Conservation (phyloP, 2,329 filamentous ascomycete species). For the Pseudogymnoascus sp. region DNA sequence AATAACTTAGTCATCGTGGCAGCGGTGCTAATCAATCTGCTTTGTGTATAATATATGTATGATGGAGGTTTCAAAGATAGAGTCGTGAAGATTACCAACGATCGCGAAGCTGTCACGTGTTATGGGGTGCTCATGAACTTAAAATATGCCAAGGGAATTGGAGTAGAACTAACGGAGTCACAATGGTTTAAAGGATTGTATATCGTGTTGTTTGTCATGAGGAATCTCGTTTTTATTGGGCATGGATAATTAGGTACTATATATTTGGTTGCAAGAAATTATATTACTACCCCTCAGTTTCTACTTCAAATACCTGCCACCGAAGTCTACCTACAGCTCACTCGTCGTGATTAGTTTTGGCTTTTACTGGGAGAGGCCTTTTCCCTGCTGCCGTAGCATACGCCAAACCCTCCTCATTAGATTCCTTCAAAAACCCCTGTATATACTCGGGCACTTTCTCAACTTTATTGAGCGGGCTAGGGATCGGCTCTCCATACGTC, state of each 20-base stretch:
- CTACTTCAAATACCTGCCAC: neutral
- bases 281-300: neutral
- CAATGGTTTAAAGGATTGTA: neutral
- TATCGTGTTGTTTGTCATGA: neutral
- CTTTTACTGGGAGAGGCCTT: neutral
- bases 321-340: neutral
- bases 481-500: slow-evolving; percentile 39
- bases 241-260: neutral
- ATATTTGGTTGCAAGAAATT: neutral
- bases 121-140: slow-evolving; percentile 6
- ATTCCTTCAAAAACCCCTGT: slow-evolving; percentile 39
- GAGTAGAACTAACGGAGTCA: neutral
- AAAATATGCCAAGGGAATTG: neutral
- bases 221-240: neutral
- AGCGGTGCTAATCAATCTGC: neutral
- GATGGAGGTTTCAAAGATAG: neutral
- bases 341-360: neutral
- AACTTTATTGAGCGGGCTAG: slow-evolving; percentile 17
- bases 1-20: neutral
- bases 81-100: neutral
- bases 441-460: slow-evolving; percentile 47
- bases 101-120: neutral
- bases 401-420: slow-evolving; percentile 34
- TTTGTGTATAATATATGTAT: neutral
- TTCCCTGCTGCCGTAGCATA: neutral